Conservation (phyloP, 2,329 filamentous ascomycete species). For the Cercospora sp. region DNA sequence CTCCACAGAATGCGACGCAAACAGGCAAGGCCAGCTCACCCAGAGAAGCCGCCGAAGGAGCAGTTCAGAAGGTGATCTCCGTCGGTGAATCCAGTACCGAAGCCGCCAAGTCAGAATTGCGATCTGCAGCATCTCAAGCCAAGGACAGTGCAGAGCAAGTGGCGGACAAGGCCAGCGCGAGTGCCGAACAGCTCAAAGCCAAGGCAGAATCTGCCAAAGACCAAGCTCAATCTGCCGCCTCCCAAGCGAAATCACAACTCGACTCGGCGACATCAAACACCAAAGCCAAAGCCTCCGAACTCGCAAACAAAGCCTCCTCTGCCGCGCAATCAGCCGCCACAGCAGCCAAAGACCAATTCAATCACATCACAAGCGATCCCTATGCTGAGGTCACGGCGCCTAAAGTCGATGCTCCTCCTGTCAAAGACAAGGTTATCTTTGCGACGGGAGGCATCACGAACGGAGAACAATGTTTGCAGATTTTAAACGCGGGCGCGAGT, state of each 20-base stretch:
- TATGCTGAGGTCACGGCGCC: conserved; percentile 10
- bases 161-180: conserved; percentile 14
- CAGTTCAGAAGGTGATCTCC: conserved; percentile 25
- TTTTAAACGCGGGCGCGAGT: conserved; percentile 84
- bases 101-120: conserved; percentile 1
- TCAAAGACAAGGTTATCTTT: conserved; percentile 72
- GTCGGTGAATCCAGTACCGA: not conserved
- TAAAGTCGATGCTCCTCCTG: conserved; percentile 39
- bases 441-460: conserved; percentile 91
- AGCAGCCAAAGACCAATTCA: not conserved
- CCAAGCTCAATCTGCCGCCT: not conserved
- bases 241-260: not conserved
- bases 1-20: conserved; percentile 11
- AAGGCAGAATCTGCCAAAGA: not conserved
- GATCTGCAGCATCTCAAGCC: conserved; percentile 6
- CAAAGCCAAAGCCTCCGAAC: not conserved
- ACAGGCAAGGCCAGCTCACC: conserved; percentile 16
- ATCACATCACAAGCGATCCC: conserved; percentile 8
- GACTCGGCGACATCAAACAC: not conserved
- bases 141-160: conserved; percentile 23
- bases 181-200: not conserved
- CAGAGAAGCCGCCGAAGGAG: conserved; percentile 24
- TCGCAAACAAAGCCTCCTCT: not conserved
- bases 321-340: not conserved
- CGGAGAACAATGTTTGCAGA: conserved; percentile 76